Conservation (phyloP, 164 flowering plant species). For the Taxillus chinensis region DNA sequence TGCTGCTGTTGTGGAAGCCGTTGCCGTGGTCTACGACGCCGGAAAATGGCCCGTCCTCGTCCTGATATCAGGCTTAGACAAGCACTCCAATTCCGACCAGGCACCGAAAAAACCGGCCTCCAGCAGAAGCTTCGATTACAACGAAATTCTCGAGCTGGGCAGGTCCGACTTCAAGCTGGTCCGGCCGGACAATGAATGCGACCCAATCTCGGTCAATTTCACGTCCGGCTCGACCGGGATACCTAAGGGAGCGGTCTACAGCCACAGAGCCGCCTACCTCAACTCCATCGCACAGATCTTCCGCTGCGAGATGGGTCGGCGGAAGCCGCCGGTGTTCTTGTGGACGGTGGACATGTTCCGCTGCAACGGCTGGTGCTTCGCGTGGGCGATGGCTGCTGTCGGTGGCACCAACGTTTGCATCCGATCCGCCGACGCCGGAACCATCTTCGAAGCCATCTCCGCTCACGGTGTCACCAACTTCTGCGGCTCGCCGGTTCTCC, state of each 20-base stretch:
- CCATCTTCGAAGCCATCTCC: constrained; percentile 21
- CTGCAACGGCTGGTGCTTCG: constrained; percentile 55
- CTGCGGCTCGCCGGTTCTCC: constrained; percentile 33
- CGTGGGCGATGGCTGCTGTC: constrained; percentile 45
- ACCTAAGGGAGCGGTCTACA: constrained; percentile 49
- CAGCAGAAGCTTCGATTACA: constrained; percentile 14
- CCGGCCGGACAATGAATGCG: constrained; percentile 27
- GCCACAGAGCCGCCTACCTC: constrained; percentile 43
- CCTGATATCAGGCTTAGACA: constrained; percentile 4
- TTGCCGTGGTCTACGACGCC: constrained; percentile 5
- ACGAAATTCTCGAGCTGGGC: constrained; percentile 17
- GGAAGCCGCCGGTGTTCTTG: constrained; percentile 21
- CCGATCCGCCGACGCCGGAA: constrained; percentile 18
- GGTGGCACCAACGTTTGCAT: constrained; percentile 48
- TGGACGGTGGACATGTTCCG: constrained; percentile 59
- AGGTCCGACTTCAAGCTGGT: constrained; percentile 10
- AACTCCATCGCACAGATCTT: constrained; percentile 29
- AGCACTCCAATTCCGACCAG: constrained; percentile 1
- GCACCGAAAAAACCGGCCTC: background rate
- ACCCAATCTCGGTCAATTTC: constrained; percentile 36
- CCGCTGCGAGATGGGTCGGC: constrained; percentile 13
- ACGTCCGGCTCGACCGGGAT: constrained; percentile 45
- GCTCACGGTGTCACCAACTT: constrained; percentile 35
- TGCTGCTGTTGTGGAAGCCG: constrained; percentile 10
- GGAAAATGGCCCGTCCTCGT: constrained; percentile 10